Evolutionary conservation across 2,329 filamentous ascomycete species (phyloP).

Genomic region (Penicillium psychrosexuale): DNA sequence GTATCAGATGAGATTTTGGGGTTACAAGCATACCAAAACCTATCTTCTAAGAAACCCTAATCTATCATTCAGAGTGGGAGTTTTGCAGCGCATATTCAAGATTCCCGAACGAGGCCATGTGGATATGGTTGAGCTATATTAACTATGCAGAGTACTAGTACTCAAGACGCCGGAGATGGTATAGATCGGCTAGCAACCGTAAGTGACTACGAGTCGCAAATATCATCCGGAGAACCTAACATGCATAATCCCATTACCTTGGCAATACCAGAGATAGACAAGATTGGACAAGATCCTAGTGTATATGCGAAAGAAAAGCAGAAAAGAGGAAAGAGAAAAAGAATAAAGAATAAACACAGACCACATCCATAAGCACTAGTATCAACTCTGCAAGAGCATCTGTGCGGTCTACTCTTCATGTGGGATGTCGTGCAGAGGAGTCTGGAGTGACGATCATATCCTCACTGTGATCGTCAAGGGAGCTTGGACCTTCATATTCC

Average conservation of each 20-base stretch:
- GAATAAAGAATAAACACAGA: not conserved
- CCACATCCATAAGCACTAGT: constrained; percentile 9
- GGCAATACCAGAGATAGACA: not conserved
- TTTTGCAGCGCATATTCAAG: constrained; percentile 3
- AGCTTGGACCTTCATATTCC: constrained; percentile 22
- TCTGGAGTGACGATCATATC: constrained; percentile 16
- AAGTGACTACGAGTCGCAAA: constrained; percentile 5
- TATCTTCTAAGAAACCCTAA: constrained; percentile 15
- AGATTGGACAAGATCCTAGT: not conserved
- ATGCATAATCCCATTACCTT: constrained; percentile 4
- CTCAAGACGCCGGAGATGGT: constrained; percentile 10
- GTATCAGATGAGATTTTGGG: constrained; percentile 25
- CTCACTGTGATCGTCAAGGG: constrained; percentile 13
- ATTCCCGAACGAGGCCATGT: constrained; percentile 22
- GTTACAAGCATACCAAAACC: constrained; percentile 20
- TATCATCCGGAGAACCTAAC: constrained; percentile 14
- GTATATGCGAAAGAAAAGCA: not conserved
- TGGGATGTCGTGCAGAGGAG: constrained; percentile 24
- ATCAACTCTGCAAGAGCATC: constrained; percentile 10
- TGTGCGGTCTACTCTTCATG: constrained; percentile 11
- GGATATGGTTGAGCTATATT: constrained; percentile 14
- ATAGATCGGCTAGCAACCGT: constrained; percentile 14
- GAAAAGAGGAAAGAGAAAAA: not conserved
- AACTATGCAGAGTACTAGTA: constrained; percentile 14
- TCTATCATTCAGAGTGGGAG: constrained; percentile 7